Evolutionary conservation across 2,329 filamentous ascomycete species (phyloP).

Genomic region (Sporothrix globosa): DNA sequence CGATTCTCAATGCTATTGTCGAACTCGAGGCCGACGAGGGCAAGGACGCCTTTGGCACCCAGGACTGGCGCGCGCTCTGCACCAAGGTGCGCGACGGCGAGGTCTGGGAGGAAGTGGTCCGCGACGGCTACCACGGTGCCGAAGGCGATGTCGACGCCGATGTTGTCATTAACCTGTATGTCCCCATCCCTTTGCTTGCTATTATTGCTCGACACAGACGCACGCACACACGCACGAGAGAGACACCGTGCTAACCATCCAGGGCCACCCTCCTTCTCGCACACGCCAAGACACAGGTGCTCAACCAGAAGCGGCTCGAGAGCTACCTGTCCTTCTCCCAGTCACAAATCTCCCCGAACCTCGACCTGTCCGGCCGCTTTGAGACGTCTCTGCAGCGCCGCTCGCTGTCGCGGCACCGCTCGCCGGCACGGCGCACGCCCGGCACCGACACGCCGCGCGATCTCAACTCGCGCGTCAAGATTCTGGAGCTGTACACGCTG

Average conservation of each 20-base stretch:
- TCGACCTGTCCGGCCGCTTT: conserved; percentile 71
- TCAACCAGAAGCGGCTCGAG: conserved; percentile 88
- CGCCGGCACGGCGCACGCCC: conserved; percentile 48
- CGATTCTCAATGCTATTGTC: conserved; percentile 85
- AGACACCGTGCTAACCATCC: conserved; percentile 37
- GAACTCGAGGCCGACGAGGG: conserved; percentile 90
- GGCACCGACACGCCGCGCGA: conserved; percentile 84
- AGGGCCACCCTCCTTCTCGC: conserved; percentile 88
- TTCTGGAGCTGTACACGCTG: conserved; percentile 91
- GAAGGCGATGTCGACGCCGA: conserved; percentile 94
- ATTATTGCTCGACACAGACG: not conserved
- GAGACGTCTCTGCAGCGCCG: conserved; percentile 45
- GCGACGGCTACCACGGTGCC: conserved; percentile 81
- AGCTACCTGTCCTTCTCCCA: conserved; percentile 85
- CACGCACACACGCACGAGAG: not conserved
- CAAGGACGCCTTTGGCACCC: conserved; percentile 81
- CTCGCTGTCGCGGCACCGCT: conserved; percentile 39
- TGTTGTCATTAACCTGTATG: conserved; percentile 85
- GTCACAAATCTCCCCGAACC: conserved; percentile 66
- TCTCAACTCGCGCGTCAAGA: conserved; percentile 81
- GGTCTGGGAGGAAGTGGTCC: conserved; percentile 93
- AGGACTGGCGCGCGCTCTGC: conserved; percentile 81
- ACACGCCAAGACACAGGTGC: conserved; percentile 79
- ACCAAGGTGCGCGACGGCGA: conserved; percentile 83
- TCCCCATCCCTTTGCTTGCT: conserved; percentile 32